A percentile compares a stretch with the other conserved stretches of the same genome.
Conservation (phyloP, 495 filamentous ascomycete species). For the Penicillium paradoxum region DNA sequence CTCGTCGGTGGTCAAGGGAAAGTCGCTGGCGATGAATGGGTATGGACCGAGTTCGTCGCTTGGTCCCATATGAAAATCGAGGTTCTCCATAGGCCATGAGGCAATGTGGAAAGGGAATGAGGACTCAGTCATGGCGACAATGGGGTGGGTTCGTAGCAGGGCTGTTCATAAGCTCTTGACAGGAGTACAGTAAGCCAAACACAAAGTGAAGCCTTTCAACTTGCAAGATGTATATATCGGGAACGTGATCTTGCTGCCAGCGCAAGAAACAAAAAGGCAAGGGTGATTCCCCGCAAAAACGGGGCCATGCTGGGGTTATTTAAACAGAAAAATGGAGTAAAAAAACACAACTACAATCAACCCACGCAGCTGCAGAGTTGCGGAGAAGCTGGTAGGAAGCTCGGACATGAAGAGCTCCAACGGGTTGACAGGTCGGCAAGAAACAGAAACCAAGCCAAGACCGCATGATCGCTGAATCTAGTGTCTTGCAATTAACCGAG, state of each 20-base stretch:
- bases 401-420: conserved; percentile 8
- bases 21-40: conserved; percentile 4
- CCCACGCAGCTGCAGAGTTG: background rate
- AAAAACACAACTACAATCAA: background rate
- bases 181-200: background rate
- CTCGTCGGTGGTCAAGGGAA: background rate
- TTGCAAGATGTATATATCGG: background rate
- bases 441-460: background rate
- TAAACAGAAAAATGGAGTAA: background rate
- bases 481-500: conserved; percentile 17
- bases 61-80: background rate
- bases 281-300: background rate
- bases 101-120: background rate
- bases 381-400: conserved; percentile 6
- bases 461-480: background rate
- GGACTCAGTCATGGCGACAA: conserved; percentile 1
- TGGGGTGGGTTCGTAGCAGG: no score
- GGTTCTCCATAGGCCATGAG: background rate
- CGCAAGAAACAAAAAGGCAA: background rate
- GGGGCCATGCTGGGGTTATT: conserved; percentile 2
- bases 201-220: background rate
- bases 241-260: background rate
- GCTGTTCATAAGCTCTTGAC: background rate
- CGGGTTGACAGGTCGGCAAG: conserved; percentile 9
- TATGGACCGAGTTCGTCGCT: background rate